Evolutionary conservation across 2,329 filamentous ascomycete genomes (phyloP).

Genomic region (Cladobotryum protrusum): DNA sequence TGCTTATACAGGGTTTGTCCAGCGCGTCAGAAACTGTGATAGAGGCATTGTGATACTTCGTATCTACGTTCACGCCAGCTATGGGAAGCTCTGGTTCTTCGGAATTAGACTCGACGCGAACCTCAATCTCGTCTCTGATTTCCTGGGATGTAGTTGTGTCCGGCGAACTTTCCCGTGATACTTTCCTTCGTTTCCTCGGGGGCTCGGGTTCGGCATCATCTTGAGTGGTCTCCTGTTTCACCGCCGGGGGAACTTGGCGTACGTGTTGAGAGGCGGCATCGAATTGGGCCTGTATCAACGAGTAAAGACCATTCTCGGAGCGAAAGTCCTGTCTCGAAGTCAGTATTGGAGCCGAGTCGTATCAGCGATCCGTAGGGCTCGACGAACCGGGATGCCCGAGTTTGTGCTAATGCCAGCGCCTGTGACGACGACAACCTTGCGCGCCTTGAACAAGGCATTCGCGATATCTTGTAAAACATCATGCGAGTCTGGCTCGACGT

Average conservation of each 20-base stretch:
- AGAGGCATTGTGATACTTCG: background rate
- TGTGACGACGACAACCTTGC: constrained; percentile 65
- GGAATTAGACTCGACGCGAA: constrained; percentile 9
- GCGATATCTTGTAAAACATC: constrained; percentile 59
- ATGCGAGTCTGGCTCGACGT: constrained; percentile 45
- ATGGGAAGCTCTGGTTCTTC: constrained; percentile 10
- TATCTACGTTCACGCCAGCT: constrained; percentile 9
- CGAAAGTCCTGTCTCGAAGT: constrained; percentile 54
- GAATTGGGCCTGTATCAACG: constrained; percentile 63
- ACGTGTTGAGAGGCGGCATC: constrained; percentile 39
- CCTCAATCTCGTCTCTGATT: constrained; percentile 20
- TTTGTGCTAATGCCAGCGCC: constrained; percentile 71
- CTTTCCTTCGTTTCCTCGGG: constrained; percentile 28
- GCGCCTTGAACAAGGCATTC: constrained; percentile 56
- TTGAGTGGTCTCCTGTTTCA: constrained; percentile 16
- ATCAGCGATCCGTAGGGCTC: background rate
- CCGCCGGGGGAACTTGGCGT: constrained; percentile 15
- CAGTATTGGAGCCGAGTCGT: constrained; percentile 10
- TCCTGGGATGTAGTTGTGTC: constrained; percentile 10
- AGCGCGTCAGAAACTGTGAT: constrained; percentile 1
- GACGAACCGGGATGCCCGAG: constrained; percentile 62
- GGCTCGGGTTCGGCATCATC: constrained; percentile 17
- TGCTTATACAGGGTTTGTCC: constrained; percentile 9
- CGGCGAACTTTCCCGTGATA: constrained; percentile 20
- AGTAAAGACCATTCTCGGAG: constrained; percentile 66